Conservation (phyloP, 75 land plant species). For the Pinus taeda region DNA sequence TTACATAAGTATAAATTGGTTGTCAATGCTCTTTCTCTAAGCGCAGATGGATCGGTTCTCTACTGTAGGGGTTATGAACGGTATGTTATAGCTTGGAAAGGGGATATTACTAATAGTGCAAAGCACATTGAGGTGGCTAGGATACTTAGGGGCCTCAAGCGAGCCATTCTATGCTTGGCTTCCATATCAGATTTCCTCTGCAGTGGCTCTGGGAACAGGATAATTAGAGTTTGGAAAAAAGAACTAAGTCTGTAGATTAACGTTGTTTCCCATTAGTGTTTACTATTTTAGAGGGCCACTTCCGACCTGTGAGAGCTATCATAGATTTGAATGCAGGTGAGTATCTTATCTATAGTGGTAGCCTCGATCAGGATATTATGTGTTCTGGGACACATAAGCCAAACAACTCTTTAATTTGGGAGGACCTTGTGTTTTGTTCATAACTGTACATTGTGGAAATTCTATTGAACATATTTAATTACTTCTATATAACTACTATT, state of each 20-base stretch:
- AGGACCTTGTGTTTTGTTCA: too few species aligned
- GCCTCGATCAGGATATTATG: constrained; percentile 56
- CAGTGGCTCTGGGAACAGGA: constrained; percentile 65
- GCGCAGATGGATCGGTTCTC: constrained; percentile 11
- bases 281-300: constrained; percentile 18
- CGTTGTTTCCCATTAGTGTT: constrained; percentile 26
- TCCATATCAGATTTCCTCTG: constrained; percentile 27
- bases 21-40: constrained; percentile 30
- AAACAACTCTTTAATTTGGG: too few species aligned
- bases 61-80: constrained; percentile 67
- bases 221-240: constrained; percentile 44
- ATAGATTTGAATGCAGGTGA: neutral
- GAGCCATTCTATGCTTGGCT: constrained; percentile 56
- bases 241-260: constrained; percentile 28
- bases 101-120: neutral
- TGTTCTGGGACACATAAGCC: neutral
- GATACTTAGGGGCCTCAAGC: constrained; percentile 47
- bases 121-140: constrained; percentile 9
- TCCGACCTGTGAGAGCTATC: constrained; percentile 20
- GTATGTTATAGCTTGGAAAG: constrained; percentile 62
- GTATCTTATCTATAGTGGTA: constrained; percentile 47
- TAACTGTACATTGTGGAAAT: too few species aligned
- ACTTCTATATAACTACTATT: too few species aligned
- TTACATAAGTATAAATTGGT: neutral
- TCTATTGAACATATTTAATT: too few species aligned